Evolutionary conservation across 192 early-diverging fungal genomes (phyloP).

Genomic region (Mortierella claussenii): DNA sequence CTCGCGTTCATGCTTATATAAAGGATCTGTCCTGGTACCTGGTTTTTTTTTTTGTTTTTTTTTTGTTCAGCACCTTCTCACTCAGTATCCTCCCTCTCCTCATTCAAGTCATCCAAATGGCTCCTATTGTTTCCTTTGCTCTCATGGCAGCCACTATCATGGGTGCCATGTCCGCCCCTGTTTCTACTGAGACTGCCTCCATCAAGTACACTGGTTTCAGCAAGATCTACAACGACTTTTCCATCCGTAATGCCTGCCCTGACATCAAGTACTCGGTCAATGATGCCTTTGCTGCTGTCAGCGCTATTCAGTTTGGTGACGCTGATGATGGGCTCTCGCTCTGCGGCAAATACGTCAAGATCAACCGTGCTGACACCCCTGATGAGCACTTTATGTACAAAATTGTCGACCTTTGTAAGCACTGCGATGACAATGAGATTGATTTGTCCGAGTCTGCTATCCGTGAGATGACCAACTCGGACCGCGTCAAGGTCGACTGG

Average conservation of each 20-base stretch:
- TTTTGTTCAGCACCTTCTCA: not conserved
- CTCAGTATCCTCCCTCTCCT: not conserved
- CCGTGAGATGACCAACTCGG: constrained; percentile 1
- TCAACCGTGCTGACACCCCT: constrained; percentile 12
- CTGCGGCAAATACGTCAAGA: constrained; percentile 36
- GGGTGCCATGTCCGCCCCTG: constrained; percentile 20
- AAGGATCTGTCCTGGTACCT: not conserved
- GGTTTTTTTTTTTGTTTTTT: not conserved
- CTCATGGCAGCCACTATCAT: constrained; percentile 22
- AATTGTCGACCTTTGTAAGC: constrained; percentile 28
- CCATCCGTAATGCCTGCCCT: constrained; percentile 20
- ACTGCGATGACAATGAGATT: constrained; percentile 21
- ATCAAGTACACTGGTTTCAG: constrained; percentile 14
- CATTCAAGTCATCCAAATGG: constrained; percentile 17
- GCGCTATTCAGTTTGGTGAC: constrained; percentile 12
- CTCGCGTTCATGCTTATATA: not conserved
- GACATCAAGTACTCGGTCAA: constrained; percentile 30
- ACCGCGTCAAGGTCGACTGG: constrained; percentile 24
- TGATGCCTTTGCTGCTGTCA: constrained; percentile 35
- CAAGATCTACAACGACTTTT: constrained; percentile 9
- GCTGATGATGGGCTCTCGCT: constrained; percentile 1
- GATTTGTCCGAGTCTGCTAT: constrained; percentile 19
- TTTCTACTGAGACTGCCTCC: not conserved
- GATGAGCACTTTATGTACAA: constrained; percentile 12
- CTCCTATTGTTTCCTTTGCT: constrained; percentile 20